These are phyloP conservation scores for Candida odintsovae DNA, from an alignment of 805 yeast species.

Conservation along the genomic window DNA sequence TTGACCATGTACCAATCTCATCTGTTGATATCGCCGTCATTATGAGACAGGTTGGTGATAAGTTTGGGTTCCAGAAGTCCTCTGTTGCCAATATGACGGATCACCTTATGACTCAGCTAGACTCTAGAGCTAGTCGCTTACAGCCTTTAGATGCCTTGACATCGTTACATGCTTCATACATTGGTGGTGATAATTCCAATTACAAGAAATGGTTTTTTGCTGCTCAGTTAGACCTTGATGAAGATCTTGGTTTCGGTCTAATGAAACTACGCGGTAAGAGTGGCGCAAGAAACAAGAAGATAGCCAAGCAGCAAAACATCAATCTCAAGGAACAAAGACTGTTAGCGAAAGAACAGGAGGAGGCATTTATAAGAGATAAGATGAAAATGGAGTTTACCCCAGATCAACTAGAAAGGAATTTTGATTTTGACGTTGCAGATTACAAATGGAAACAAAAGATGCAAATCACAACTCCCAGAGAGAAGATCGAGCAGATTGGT, in stretches of 20 bases:
- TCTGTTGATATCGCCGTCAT: slow-evolving; percentile 56
- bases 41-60: slow-evolving; percentile 49
- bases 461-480: slow-evolving; percentile 41
- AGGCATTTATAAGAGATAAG: slow-evolving; percentile 41
- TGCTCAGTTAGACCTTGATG: slow-evolving; percentile 74
- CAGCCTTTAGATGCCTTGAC: slow-evolving; percentile 64
- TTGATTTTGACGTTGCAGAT: slow-evolving; percentile 66
- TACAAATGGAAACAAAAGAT: slow-evolving; percentile 49
- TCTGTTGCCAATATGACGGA: slow-evolving; percentile 77
- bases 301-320: slow-evolving; percentile 35
- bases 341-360: slow-evolving; percentile 41
- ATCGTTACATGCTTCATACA: slow-evolving; percentile 82
- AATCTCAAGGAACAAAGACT: slow-evolving; percentile 28
- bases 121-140: slow-evolving; percentile 81
- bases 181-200: slow-evolving; percentile 86
- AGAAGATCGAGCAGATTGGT: slow-evolving; percentile 57
- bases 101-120: slow-evolving; percentile 72
- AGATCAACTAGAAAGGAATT: slow-evolving; percentile 34
- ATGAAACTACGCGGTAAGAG: slow-evolving; percentile 48
- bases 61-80: slow-evolving; percentile 83
- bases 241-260: slow-evolving; percentile 51
- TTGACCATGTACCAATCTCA: slow-evolving; percentile 61
- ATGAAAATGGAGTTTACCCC: slow-evolving; percentile 47
- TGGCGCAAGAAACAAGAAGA: slow-evolving; percentile 34
- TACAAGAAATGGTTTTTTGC: slow-evolving; percentile 91